phyloP scores from a whole-genome alignment of 306 rosid genomes.

The Astragalus membranaceus region DNA sequence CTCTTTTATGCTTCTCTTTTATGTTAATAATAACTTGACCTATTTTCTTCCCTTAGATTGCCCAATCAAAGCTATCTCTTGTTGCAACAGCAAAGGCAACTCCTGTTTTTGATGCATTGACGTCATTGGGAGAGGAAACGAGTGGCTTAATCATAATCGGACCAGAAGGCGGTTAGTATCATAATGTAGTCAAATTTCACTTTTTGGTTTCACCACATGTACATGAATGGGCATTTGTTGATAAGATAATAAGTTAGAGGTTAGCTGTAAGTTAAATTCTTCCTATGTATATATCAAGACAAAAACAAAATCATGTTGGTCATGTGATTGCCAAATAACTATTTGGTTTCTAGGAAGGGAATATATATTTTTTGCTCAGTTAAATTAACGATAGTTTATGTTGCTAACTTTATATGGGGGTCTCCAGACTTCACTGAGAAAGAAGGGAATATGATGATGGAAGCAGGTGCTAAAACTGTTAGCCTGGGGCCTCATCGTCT shows the following conservation, averaged over 20 bases:
- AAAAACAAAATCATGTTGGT: background rate
- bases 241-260: background rate
- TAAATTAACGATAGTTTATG: background rate
- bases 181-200: background rate
- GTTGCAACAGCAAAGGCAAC: slow-evolving; percentile 72
- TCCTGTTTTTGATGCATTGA: slow-evolving; percentile 60
- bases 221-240: background rate
- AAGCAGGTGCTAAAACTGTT: slow-evolving; percentile 71
- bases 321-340: background rate
- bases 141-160: slow-evolving; percentile 72
- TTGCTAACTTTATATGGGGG: background rate
- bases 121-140: slow-evolving; percentile 33
- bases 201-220: background rate
- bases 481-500: slow-evolving; percentile 86
- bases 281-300: background rate
- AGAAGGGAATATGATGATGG: slow-evolving; percentile 53
- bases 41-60: slow-evolving; percentile 46
- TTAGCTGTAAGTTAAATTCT: background rate
- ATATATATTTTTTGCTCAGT: background rate
- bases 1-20: background rate
- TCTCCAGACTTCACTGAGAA: slow-evolving; percentile 74
- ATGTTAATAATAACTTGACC: background rate
- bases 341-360: background rate
- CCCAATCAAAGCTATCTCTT: slow-evolving; percentile 59
- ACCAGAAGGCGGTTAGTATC: slow-evolving; percentile 87